Evolutionary conservation across 306 rosid species (phyloP).

Genomic region (Pyrus communis): DNA sequence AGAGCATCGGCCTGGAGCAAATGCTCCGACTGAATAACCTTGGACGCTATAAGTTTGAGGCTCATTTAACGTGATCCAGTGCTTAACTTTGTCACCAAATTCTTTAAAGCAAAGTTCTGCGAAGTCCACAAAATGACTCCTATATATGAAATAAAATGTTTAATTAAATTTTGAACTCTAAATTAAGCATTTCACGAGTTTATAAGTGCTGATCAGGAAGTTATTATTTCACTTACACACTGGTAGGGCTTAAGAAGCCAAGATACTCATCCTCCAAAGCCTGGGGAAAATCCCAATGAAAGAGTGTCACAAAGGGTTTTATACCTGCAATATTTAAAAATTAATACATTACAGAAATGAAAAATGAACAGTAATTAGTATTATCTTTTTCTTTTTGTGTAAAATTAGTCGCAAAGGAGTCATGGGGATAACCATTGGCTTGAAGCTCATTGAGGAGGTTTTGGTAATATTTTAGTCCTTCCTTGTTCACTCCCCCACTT

Average conservation of each 20-base stretch:
- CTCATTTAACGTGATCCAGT: constrained; percentile 63
- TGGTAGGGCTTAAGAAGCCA: constrained; percentile 44
- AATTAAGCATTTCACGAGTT: not conserved
- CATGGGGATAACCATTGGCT: constrained; percentile 22
- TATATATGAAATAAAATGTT: not conserved
- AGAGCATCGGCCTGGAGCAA: constrained; percentile 52
- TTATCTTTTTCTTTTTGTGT: too few species aligned
- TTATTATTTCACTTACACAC: constrained; percentile 27
- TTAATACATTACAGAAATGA: not conserved
- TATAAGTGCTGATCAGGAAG: too few species aligned
- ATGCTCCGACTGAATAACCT: constrained; percentile 30
- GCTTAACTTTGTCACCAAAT: constrained; percentile 68
- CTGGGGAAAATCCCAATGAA: constrained; percentile 60
- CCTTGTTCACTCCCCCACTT: constrained; percentile 49
- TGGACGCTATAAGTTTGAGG: constrained; percentile 26
- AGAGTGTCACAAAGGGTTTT: constrained; percentile 56
- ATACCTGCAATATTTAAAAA: not conserved
- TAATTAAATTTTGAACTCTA: not conserved
- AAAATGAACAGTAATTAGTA: not conserved
- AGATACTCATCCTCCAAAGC: constrained; percentile 49
- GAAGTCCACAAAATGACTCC: constrained; percentile 41
- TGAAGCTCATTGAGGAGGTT: constrained; percentile 47
- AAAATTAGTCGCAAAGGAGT: too few species aligned
- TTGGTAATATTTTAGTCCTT: constrained; percentile 56
- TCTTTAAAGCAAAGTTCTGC: constrained; percentile 56